A percentile compares a stretch with the other conserved stretches of the same genome.
Conservation (phyloP, 129 eudicot species). For the Heracleum sosnowskyi region DNA sequence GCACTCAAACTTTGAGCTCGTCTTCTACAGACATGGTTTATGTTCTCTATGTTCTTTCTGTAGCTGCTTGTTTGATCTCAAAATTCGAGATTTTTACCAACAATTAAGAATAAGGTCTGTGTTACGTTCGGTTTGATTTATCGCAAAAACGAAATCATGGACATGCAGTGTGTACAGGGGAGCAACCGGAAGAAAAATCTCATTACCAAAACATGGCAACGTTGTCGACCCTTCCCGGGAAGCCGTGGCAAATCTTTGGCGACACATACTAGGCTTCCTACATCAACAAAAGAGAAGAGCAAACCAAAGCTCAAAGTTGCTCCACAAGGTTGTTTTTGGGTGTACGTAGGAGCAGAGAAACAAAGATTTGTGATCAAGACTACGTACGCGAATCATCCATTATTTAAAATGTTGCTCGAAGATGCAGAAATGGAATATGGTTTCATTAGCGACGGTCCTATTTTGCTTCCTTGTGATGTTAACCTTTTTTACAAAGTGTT, state of each 20-base stretch:
- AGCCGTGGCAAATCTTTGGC: background rate
- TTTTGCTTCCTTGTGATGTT: conserved; percentile 63
- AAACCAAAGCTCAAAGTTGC: conserved; percentile 17
- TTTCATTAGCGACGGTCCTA: conserved; percentile 50
- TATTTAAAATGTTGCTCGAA: conserved; percentile 57
- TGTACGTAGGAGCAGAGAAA: conserved; percentile 64
- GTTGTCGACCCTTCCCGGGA: conserved; percentile 24
- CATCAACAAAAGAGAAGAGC: background rate
- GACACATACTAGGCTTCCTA: background rate
- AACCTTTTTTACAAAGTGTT: conserved; percentile 47
- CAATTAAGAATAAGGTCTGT: background rate
- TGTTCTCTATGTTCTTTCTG: background rate
- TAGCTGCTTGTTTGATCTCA: too few relatives aligned
- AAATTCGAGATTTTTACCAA: too few relatives aligned
- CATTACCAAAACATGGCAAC: conserved; percentile 33
- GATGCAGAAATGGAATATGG: conserved; percentile 70
- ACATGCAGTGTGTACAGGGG: background rate
- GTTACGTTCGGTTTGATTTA: background rate
- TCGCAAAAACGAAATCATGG: background rate
- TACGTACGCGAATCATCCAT: conserved; percentile 44
- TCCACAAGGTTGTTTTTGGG: conserved; percentile 55
- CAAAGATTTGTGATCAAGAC: conserved; percentile 63
- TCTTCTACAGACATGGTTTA: background rate
- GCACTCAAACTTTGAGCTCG: background rate
- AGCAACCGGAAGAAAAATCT: conserved; percentile 30